Evolutionary conservation across 345 rosid genomes (phyloP), one percentile per base, ranked within the genome.

Genomic region (Acer campestre): DNA sequence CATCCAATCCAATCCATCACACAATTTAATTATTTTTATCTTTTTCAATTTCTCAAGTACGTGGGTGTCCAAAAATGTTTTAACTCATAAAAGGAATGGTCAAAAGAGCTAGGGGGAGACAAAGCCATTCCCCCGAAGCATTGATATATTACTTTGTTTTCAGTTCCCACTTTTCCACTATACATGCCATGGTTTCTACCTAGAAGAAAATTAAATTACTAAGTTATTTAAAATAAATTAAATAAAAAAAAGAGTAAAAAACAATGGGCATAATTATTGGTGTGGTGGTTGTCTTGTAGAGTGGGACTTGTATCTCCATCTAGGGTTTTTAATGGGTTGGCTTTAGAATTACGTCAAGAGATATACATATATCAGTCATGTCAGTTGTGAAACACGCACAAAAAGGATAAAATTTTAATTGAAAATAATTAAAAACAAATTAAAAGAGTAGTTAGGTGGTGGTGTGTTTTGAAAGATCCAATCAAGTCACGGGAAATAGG

Each of bases 391-490:
- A 51, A 49, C 42, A 56, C n/a, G n/a, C 17, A 20, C n/a, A 20
- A 71, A 25, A 27, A 35, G 38, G 38, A 14, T n/a, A 16, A 46
- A 46, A 46, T 46, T 46, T 10, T 0, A 64, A 48, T 16, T 53
- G 3, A 23, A 74, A 65, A 42, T 44, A 48, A 17, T 46, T 25
- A 59, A 25, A 25, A n/a, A 55, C 35, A 23, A n/a, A 44, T 46
- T 46, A 9, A 16, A 31, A 5, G 16, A 27, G 27, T 31, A 1
- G 61, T 38, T 7, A 25, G 64, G 2, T 42, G 38, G 38, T 35
- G 38, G 38, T 35, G 38, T 35, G 42, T 17, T 51, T 80, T 82
- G 82, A 80, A 74, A 77, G 88, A 80, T 85, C 88, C 88, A 71
- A 29, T 29, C 2, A 29, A 81, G 71, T 76, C 77, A 70, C 79